Percentiles rank a stretch among this genome's conserved stretches.
Conservation (phyloP, 2,329 filamentous ascomycete genomes). For the Lachnellula occidentalis region DNA sequence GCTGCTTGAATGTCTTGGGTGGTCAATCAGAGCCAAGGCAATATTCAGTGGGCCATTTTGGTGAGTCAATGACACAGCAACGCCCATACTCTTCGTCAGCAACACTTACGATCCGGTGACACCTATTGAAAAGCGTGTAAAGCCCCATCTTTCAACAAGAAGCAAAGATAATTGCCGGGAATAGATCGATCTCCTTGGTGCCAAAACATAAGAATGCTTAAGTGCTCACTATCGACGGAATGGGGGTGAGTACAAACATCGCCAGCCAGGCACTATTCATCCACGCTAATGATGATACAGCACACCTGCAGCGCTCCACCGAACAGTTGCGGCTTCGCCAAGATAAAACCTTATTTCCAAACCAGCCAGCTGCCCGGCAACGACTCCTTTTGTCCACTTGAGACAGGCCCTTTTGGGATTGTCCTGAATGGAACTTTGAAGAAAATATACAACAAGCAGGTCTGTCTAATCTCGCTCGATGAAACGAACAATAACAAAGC, state of each 20-base stretch:
- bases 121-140: constrained; percentile 1
- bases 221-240: background rate
- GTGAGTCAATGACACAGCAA: background rate
- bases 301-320: background rate
- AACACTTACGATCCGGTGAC: constrained; percentile 2
- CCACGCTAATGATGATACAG: background rate
- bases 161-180: background rate
- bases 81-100: background rate
- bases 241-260: background rate
- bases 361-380: background rate
- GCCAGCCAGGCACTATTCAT: background rate
- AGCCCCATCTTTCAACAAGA: background rate
- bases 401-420: background rate
- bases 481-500: too few species aligned
- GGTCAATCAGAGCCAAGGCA: background rate
- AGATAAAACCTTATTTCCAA: background rate
- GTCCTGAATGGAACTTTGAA: constrained; percentile 2
- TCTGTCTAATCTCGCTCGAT: background rate
- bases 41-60: background rate
- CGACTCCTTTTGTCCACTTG: background rate
- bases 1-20: background rate
- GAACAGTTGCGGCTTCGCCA: background rate
- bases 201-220: constrained; percentile 1
- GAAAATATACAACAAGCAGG: constrained; percentile 1
- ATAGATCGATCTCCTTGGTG: background rate